These are phyloP conservation scores for Botrytis galanthina DNA, from an alignment of 2,329 filamentous ascomycete species.

Conservation along the genomic window DNA sequence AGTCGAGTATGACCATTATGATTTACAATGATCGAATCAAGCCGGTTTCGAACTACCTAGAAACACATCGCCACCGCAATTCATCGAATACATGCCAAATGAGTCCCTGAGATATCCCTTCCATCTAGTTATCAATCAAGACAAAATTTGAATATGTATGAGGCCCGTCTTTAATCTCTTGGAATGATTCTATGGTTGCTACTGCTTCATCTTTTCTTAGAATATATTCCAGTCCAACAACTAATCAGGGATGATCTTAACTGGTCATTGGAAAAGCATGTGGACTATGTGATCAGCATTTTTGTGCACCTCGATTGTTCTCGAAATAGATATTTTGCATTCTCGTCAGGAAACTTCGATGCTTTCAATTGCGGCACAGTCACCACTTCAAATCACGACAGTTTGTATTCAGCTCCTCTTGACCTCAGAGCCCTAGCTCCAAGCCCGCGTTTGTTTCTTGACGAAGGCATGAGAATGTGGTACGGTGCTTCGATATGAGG, in stretches of 20 bases:
- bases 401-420: background rate
- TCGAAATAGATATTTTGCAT: background rate
- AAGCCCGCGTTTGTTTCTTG: background rate
- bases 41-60: background rate
- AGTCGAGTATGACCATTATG: no score
- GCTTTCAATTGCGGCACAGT: background rate
- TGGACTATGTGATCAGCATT: background rate
- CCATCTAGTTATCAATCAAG: background rate
- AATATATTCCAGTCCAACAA: fast-evolving
- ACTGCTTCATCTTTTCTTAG: background rate
- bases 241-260: background rate
- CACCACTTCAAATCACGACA: fast-evolving
- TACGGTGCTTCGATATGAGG: background rate
- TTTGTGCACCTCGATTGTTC: background rate
- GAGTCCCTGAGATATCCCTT: no score
- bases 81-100: no score
- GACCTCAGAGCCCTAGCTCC: fast-evolving
- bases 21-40: background rate
- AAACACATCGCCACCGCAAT: background rate
- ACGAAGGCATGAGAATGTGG: background rate
- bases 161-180: no score
- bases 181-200: no score
- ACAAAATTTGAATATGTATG: no score
- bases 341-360: fast-evolving
- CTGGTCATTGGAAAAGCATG: no score